Evolutionary conservation across 768 basidiomycete species (phyloP).

Genomic region (Suillus brevipes): DNA sequence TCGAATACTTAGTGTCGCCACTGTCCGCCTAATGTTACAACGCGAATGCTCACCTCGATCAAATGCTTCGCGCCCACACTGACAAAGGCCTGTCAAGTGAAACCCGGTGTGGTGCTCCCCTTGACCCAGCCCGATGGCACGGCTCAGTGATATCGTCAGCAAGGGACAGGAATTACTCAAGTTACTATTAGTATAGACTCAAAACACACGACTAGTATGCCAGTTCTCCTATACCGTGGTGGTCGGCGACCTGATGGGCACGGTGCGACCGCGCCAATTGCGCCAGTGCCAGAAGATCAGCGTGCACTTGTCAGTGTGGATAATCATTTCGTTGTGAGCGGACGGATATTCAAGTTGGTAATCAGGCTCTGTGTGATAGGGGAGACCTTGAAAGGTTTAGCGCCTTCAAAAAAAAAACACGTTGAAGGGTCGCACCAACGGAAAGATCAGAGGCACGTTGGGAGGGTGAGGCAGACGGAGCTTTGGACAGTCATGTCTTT

Average conservation of each 20-base stretch:
- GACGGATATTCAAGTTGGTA: neutral
- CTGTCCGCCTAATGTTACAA: constrained; percentile 6
- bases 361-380: neutral
- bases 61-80: neutral
- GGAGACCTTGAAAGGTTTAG: neutral
- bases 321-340: neutral
- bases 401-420: constrained; percentile 14
- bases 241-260: neutral
- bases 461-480: constrained; percentile 20
- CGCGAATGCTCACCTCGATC: neutral
- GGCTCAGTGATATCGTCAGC: neutral
- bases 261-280: neutral
- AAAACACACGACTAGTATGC: neutral
- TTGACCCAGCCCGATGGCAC: neutral
- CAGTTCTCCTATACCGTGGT: neutral
- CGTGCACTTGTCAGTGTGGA: neutral
- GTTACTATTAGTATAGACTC: neutral
- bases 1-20: constrained; percentile 21
- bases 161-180: neutral
- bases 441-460: constrained; percentile 21
- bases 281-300: neutral
- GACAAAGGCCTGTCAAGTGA: neutral
- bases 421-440: constrained; percentile 16
- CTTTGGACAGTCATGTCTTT: constrained; percentile 1
- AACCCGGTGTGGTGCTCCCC: neutral